Evolutionary conservation across 345 rosid genomes (phyloP).

Genomic region (Bruguiera gymnorhiza): DNA sequence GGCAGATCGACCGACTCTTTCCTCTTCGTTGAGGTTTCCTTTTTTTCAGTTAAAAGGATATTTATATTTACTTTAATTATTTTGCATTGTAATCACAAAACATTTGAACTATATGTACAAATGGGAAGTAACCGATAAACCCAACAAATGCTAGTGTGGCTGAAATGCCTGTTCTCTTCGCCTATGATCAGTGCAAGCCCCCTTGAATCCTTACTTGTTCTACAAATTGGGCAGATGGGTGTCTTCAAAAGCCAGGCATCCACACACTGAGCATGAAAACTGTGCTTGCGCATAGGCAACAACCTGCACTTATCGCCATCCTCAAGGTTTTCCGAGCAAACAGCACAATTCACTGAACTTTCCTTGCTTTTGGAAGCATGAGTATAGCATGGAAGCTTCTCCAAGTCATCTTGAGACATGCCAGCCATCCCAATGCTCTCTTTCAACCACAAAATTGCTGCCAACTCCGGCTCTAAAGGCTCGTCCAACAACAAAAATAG

Average conservation of each 20-base stretch:
- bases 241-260: constrained; percentile 55
- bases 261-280: constrained; percentile 53
- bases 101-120: too few relatives aligned
- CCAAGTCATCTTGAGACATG: constrained; percentile 46
- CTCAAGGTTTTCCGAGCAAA: constrained; percentile 52
- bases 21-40: too few relatives aligned
- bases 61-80: too few relatives aligned
- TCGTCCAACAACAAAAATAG: constrained; percentile 42
- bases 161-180: constrained; percentile 21
- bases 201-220: constrained; percentile 33
- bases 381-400: constrained; percentile 53
- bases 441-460: background rate
- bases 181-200: constrained; percentile 9
- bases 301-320: constrained; percentile 53
- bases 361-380: constrained; percentile 25
- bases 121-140: too few relatives aligned
- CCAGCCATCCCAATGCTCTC: constrained; percentile 5
- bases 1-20: too few relatives aligned
- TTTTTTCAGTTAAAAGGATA: too few relatives aligned
- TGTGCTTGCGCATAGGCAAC: constrained; percentile 49
- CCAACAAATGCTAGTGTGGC: constrained; percentile 13
- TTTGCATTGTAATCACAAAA: too few relatives aligned
- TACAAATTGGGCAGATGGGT: constrained; percentile 56
- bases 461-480: constrained; percentile 22
- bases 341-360: constrained; percentile 42